phyloP scores from a whole-genome alignment of 225 moss, liverwort and hornwort species.

The Physcomitrium patens region DNA sequence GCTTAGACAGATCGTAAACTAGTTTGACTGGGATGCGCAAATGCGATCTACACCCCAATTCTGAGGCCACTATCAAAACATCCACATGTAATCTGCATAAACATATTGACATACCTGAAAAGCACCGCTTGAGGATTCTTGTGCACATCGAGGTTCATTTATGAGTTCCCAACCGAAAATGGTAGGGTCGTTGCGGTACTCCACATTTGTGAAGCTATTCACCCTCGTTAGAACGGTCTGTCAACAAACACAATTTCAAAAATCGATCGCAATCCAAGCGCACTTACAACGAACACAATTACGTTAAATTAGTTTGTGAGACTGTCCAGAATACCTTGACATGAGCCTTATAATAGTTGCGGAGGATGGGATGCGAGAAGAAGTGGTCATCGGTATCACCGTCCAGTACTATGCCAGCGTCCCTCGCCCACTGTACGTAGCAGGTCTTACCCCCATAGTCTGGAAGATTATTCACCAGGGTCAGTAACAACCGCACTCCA shows the following conservation, averaged over 20 bases:
- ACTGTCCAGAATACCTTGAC: conserved; percentile 32
- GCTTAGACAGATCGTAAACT: no score
- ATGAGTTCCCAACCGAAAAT: conserved; percentile 77
- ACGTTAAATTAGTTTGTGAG: no score
- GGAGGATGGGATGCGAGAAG: conserved; percentile 47
- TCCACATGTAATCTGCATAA: no score
- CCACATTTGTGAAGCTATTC: conserved; percentile 65
- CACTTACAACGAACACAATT: not conserved
- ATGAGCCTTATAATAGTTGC: conserved; percentile 51
- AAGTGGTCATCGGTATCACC: conserved; percentile 45
- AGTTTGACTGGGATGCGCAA: not conserved
- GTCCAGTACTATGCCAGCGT: conserved; percentile 38
- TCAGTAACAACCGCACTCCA: conserved; percentile 48
- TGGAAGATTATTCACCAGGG: conserved; percentile 57
- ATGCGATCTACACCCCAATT: no score
- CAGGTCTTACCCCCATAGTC: conserved; percentile 61
- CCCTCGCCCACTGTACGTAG: conserved; percentile 66
- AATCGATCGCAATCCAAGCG: not conserved
- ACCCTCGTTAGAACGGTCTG: conserved; percentile 72
- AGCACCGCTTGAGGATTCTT: conserved; percentile 36
- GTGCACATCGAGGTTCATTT: conserved; percentile 58
- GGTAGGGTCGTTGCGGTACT: conserved; percentile 68
- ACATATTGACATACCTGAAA: conserved; percentile 37
- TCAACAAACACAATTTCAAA: not conserved
- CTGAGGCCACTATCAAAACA: no score